Base-by-base conservation (phyloP, 768 basidiomycete genomes). In the Lentinula sp. region DNA sequence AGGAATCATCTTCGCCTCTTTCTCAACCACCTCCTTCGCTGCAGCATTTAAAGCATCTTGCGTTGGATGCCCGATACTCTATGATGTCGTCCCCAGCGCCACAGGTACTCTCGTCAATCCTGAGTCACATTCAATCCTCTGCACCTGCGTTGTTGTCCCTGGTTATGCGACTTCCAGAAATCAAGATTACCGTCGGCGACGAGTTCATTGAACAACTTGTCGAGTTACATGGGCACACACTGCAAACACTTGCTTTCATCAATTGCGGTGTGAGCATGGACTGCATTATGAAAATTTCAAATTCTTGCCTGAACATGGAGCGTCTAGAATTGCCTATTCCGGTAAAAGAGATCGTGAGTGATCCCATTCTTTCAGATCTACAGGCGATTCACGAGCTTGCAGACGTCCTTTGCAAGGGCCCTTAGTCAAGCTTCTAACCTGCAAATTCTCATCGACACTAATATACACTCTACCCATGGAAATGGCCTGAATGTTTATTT, bases 251-350 rank as follows among this genome's bases (percentile, higher is more conserved):
- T 15, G 69, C 78, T 1, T 76, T 87, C 60, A 68, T 84, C 42
- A 79, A 83, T 59, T 81, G 81, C 57, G 64, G 65, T 2, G 58
- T 86, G 1, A 72, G 70, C 35, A 64, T 68, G 6, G 76, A 78
- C 8, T 74, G 75, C 16, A 66, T 85, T 9, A 58, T 66, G 13
- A 65, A 68, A 21, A 76, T 87, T 11, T 79, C 78, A 65, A 68
- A 70, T 18, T 60, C 65, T 18, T 85, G 84, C 65, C 61, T 68
- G 3, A 65, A 74, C 16, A 74, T 88, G 21, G 80, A 84, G 66
- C 71, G 78, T 56, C 69, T 88, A 4, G 79, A 78, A 43, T 62
- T 87, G 10, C 70, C 77, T 28, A 66, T 86, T n/a, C 82, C 84
- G 3, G 68, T 76, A 54, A 81, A 78, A 64, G 81, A 85, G 4